phyloP scores from a whole-genome alignment of 345 rosid genomes.

The Eucalyptus regnans region DNA sequence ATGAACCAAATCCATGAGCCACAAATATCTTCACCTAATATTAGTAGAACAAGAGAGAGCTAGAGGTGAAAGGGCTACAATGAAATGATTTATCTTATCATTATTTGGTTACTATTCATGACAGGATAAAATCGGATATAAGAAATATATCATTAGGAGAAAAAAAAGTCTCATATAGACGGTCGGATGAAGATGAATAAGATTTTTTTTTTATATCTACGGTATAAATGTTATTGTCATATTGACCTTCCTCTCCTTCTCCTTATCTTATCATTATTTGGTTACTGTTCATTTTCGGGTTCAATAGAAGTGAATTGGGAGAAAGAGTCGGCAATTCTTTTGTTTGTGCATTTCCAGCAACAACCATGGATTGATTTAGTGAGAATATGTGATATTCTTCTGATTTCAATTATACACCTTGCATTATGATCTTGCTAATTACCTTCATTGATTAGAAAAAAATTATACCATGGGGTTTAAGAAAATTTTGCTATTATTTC shows the following conservation, averaged over 20 bases:
- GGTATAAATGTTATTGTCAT: neutral
- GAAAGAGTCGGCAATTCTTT: neutral
- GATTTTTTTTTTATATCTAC: neutral
- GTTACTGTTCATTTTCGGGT: neutral
- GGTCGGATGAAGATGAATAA: neutral
- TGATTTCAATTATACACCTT: neutral
- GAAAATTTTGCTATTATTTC: neutral
- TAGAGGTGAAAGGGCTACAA: neutral
- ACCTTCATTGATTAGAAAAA: neutral
- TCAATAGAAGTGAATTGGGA: neutral
- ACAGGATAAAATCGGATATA: neutral
- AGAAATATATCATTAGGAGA: fast-evolving
- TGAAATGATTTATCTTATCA: neutral
- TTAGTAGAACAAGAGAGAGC: neutral
- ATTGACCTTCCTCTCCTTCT: neutral
- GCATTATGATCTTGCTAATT: neutral
- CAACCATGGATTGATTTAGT: neutral
- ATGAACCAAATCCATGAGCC: neutral
- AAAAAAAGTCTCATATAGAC: neutral
- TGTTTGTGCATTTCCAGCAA: neutral
- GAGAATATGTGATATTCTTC: neutral
- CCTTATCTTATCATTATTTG: neutral
- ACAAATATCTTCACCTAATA: neutral
- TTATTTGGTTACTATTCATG: neutral
- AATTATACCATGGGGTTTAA: neutral